Percentiles rank a stretch among this genome's conserved stretches.
These are phyloP conservation scores for Trypanosoma avium DNA, from an alignment of 208 protist species.

Conservation along the genomic window DNA sequence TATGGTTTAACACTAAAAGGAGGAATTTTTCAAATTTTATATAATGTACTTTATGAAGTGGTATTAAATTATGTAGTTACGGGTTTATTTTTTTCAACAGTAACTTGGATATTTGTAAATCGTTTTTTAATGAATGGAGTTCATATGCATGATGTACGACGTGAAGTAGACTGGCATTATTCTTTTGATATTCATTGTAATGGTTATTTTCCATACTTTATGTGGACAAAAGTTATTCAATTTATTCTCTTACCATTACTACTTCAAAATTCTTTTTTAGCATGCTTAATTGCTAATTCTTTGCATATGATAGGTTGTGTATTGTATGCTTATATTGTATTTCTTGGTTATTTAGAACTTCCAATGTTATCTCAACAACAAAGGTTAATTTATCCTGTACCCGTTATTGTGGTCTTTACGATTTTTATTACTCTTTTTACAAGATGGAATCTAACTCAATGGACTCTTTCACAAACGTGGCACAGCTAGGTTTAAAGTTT, in stretches of 20 bases:
- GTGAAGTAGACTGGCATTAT: constrained; percentile 94
- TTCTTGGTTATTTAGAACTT: constrained; percentile 92
- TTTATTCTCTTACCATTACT: constrained; percentile 81
- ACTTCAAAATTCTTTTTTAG: constrained; percentile 29
- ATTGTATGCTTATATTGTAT: constrained; percentile 91
- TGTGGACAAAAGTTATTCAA: constrained; percentile 90
- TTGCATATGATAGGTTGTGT: constrained; percentile 59
- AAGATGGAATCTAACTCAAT: constrained; percentile 38
- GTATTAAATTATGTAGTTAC: constrained; percentile 74
- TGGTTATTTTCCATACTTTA: constrained; percentile 94
- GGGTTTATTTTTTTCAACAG: constrained; percentile 70
- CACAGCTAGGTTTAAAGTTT: constrained; percentile 14
- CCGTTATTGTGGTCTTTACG: constrained; percentile 49
- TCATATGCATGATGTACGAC: constrained; percentile 43
- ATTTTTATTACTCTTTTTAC: constrained; percentile 46
- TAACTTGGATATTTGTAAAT: constrained; percentile 68
- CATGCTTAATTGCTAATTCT: constrained; percentile 52
- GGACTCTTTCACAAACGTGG: constrained; percentile 23
- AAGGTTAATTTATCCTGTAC: constrained; percentile 87
- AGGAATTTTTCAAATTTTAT: constrained; percentile 27
- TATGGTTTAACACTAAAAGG: constrained; percentile 41
- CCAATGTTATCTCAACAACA: constrained; percentile 86
- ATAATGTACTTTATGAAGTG: constrained; percentile 53
- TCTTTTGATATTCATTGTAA: constrained; percentile 98
- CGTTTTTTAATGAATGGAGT: constrained; percentile 41